Evolutionary conservation across 1,284 basidiomycete species (phyloP), one percentile per base, ranked within the genome.

Genomic region (Trichosporon faecale): DNA sequence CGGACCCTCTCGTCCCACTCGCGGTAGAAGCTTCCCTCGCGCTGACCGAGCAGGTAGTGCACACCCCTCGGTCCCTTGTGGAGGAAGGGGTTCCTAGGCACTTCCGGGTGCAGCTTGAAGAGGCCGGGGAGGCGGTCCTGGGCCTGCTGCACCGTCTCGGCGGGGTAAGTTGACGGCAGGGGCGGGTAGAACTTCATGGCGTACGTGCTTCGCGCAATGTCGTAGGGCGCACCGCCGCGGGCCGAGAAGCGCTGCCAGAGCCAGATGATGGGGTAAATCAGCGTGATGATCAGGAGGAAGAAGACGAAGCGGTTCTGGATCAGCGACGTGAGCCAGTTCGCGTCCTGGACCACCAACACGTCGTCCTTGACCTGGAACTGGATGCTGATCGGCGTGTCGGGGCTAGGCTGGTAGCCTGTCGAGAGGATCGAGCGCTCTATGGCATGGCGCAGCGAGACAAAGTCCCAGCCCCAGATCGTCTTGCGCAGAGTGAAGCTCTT

Each of bases 1-100:
- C 82, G 83, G 66, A 93, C 91, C 2, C 88, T 85, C 44, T 85
- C 85, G 75, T 70, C 89, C 91, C 91, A 93, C 66, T 85, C 85
- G 77, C 86, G 86, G 80, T 91, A 91, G 91, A 91, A 93, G 73
- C 89, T 87, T 5, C 89, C 90, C 80, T 93, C 92, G 70, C 86
- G 86, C 69, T 88, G 75, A 0, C 91, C 91, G 2, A 82, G 72
- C 1, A 82, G 74, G 67, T 85, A 81, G 73, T 83, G 82, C 12
- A 84, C 75, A 3, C 83, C 83, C 65, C 78, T 76, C 1, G 79
- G 78, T 0, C 81, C 81, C 21, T 69, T 66, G 35, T 74, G 73
- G 11, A 82, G 75, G 21, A 68, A 57, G 1, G 75, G 74, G 49
- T 71, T 40, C 2, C 70, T 57, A 0, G 81, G 80, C 9, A 82